Evolutionary conservation across 495 filamentous ascomycete species (phyloP).

Genomic region (Chaetomium fimeti): DNA sequence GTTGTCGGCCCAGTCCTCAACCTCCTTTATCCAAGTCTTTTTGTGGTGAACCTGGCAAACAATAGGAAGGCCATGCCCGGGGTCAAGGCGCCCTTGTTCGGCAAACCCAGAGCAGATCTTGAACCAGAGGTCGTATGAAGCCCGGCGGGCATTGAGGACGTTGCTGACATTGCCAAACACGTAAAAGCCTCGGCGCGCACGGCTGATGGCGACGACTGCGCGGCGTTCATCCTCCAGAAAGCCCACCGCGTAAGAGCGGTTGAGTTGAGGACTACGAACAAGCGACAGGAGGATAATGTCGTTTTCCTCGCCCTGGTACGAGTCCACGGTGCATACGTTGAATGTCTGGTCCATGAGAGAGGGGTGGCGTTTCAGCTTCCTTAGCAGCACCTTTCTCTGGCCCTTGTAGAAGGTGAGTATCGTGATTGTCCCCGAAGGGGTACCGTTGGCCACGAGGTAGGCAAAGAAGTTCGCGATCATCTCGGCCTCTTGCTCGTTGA

Average conservation of each 20-base stretch:
- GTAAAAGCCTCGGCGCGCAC: slow-evolving; percentile 81
- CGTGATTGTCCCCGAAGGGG: slow-evolving; percentile 62
- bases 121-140: slow-evolving; percentile 44
- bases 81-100: slow-evolving; percentile 28
- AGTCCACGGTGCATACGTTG: slow-evolving; percentile 83
- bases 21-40: slow-evolving; percentile 40
- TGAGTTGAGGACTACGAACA: slow-evolving; percentile 59
- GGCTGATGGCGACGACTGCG: slow-evolving; percentile 83
- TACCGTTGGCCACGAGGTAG: slow-evolving; percentile 69
- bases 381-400: slow-evolving; percentile 66
- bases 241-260: slow-evolving; percentile 50
- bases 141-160: slow-evolving; percentile 40
- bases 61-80: slow-evolving; percentile 37
- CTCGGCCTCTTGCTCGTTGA: slow-evolving; percentile 70
- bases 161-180: slow-evolving; percentile 76
- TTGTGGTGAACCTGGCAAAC: slow-evolving; percentile 43
- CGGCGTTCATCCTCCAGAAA: slow-evolving; percentile 76
- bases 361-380: slow-evolving; percentile 49
- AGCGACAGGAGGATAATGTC: slow-evolving; percentile 80
- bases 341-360: slow-evolving; percentile 51
- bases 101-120: slow-evolving; percentile 38
- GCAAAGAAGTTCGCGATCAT: slow-evolving; percentile 74
- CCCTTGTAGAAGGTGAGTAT: slow-evolving; percentile 91
- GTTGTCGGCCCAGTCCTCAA: slow-evolving; percentile 53
- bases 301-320: slow-evolving; percentile 94